These are phyloP conservation scores for Aaosphaeria arxii DNA, from an alignment of 2,329 filamentous ascomycete species.

Conservation along the genomic window DNA sequence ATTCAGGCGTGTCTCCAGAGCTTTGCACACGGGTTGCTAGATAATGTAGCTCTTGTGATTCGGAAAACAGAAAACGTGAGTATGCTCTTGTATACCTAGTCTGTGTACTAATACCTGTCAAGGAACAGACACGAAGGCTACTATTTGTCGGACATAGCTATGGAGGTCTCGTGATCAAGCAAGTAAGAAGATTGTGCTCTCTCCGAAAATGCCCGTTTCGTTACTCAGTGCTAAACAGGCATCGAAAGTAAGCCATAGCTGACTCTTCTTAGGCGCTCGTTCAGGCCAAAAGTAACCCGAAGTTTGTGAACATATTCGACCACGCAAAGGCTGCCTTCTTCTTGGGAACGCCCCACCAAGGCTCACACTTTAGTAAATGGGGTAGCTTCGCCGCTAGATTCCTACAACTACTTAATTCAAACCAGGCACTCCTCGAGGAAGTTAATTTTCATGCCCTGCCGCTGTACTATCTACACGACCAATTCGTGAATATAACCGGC, in stretches of 20 bases:
- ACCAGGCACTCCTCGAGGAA: slow-evolving; percentile 5
- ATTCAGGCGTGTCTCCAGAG: slow-evolving; percentile 4
- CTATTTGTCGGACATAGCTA: slow-evolving; percentile 4
- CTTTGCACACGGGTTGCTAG: slow-evolving; percentile 4
- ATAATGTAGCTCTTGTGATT: slow-evolving; percentile 1
- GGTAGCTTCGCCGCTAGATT: slow-evolving; percentile 2
- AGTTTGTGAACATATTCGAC: slow-evolving; percentile 1
- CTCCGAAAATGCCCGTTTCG: not conserved
- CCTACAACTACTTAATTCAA: slow-evolving; percentile 3
- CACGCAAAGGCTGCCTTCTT: slow-evolving; percentile 4
- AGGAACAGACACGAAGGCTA: slow-evolving; percentile 3
- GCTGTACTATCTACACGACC: slow-evolving; percentile 1
- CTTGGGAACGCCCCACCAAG: slow-evolving; percentile 5
- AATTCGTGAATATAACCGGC: slow-evolving; percentile 2
- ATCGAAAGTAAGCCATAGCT: not conserved
- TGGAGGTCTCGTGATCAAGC: slow-evolving; percentile 6
- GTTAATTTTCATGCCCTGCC: slow-evolving; percentile 2
- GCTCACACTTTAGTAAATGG: slow-evolving; percentile 4
- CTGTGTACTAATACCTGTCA: not conserved
- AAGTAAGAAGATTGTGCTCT: not conserved
- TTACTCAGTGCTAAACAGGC: not conserved
- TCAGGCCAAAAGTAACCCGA: not conserved
- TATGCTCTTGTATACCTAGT: not conserved
- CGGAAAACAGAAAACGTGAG: slow-evolving; percentile 3
- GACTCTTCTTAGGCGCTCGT: slow-evolving; percentile 1